These are phyloP conservation scores for Phytophthora fragariaefolia DNA, from an alignment of 352 stramenopile genomes.

Conservation along the genomic window DNA sequence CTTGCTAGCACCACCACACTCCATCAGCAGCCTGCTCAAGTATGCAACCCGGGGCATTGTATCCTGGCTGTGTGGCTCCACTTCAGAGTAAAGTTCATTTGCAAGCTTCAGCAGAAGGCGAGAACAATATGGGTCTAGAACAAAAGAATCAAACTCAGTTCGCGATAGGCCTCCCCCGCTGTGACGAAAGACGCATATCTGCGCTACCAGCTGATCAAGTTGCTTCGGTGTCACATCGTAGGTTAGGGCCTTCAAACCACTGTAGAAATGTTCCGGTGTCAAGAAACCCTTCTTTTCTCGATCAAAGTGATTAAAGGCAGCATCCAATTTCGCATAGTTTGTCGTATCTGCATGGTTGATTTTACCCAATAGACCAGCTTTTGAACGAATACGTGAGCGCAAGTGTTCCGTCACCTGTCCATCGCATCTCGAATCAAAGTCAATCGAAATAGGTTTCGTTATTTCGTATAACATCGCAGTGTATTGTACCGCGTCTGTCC, in stretches of 20 bases:
- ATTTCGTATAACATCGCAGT: conserved; percentile 39
- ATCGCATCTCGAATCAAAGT: conserved; percentile 31
- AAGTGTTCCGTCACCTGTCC: conserved; percentile 45
- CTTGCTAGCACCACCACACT: conserved; percentile 31
- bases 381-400: conserved; percentile 49
- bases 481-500: conserved; percentile 50
- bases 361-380: conserved; percentile 38
- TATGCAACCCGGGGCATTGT: conserved; percentile 51
- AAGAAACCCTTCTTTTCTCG: conserved; percentile 60
- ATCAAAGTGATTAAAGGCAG: conserved; percentile 76
- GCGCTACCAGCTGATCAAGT: conserved; percentile 41
- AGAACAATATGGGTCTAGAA: conserved; percentile 59
- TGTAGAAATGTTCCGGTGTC: conserved; percentile 36
- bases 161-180: conserved; percentile 50
- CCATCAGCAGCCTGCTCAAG: conserved; percentile 57
- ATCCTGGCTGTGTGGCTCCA: conserved; percentile 13
- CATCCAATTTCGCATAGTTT: conserved; percentile 48
- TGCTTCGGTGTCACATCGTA: conserved; percentile 49
- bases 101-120: conserved; percentile 46
- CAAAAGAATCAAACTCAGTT: conserved; percentile 84
- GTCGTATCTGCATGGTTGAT: conserved; percentile 34
- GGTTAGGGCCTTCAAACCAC: conserved; percentile 52
- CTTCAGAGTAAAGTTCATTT: conserved; percentile 37
- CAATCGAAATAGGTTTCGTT: background rate
- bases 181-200: conserved; percentile 57